Conservation (phyloP, 2,329 filamentous ascomycete genomes). For the Alternaria alternata region DNA sequence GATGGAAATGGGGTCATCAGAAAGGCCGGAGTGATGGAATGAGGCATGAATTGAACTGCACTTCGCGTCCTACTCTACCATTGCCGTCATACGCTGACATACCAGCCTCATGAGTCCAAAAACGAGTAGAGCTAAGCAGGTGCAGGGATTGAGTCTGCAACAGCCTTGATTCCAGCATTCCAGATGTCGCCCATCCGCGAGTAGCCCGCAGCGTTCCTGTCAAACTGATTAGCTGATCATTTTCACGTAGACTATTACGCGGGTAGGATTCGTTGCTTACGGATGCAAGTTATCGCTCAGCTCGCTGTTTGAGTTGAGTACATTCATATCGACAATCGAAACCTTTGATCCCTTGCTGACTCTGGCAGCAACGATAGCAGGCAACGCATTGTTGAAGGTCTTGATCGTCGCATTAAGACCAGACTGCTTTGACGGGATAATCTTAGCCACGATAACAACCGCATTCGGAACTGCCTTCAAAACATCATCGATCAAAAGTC, state of each 20-base stretch:
- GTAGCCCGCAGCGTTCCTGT: slow-evolving; percentile 38
- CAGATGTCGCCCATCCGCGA: slow-evolving; percentile 41
- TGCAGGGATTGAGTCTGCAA: slow-evolving; percentile 7
- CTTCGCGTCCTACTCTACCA: background rate
- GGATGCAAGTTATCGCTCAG: slow-evolving; percentile 41
- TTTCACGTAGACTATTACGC: background rate
- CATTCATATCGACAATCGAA: slow-evolving; percentile 37
- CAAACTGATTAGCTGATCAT: background rate
- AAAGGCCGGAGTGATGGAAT: background rate
- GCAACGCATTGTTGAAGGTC: slow-evolving; percentile 37
- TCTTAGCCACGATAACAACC: slow-evolving; percentile 49
- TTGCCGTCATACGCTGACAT: background rate
- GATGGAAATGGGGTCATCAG: background rate
- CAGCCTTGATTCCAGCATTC: slow-evolving; percentile 25
- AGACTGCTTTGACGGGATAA: slow-evolving; percentile 36
- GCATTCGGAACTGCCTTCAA: slow-evolving; percentile 40
- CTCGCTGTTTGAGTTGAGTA: slow-evolving; percentile 22
- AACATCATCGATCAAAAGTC: slow-evolving; percentile 45
- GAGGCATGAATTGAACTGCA: background rate
- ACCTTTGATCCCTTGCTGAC: slow-evolving; percentile 34
- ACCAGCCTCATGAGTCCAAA: background rate
- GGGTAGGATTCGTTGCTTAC: slow-evolving; percentile 15
- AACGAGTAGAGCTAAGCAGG: background rate
- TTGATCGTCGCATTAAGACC: slow-evolving; percentile 25
- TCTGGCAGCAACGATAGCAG: slow-evolving; percentile 30